Evolutionary conservation across 2,329 filamentous ascomycete species (phyloP).

Genomic region (Ascochyta fabae): DNA sequence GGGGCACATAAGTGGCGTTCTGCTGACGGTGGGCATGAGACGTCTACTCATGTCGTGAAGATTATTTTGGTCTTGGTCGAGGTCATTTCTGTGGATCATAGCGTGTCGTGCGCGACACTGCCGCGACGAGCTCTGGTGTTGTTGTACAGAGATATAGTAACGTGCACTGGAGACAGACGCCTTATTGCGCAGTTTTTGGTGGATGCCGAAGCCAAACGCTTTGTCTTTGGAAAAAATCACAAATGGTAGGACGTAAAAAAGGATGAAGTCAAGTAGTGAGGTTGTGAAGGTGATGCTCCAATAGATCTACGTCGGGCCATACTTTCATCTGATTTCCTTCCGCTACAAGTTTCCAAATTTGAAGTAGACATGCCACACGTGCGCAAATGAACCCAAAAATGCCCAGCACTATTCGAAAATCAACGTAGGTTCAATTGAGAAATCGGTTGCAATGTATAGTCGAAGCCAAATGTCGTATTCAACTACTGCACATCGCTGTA

Average conservation of each 20-base stretch:
- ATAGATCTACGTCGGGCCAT: constrained; percentile 9
- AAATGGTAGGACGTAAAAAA: background rate
- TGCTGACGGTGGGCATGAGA: background rate
- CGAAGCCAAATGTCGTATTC: background rate
- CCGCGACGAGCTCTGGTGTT: background rate
- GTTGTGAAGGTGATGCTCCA: constrained; percentile 5
- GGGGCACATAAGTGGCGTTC: background rate
- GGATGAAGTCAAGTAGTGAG: background rate
- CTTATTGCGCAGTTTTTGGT: background rate
- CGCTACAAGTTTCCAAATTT: constrained; percentile 3
- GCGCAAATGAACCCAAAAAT: constrained; percentile 6
- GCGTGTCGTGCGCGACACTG: background rate
- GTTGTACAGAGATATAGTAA: background rate
- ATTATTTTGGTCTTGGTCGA: too few species aligned
- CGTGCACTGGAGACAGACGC: background rate
- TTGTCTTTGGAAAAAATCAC: background rate
- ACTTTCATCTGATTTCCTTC: constrained; percentile 6
- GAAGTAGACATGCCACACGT: constrained; percentile 8
- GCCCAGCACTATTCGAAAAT: constrained; percentile 6
- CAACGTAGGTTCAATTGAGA: constrained; percentile 1
- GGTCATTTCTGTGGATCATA: background rate
- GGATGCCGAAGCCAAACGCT: constrained; percentile 1
- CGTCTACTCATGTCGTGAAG: too few species aligned
- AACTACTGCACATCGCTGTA: constrained; percentile 41
- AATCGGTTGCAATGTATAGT: background rate